Base-by-base conservation (phyloP, 1,284 basidiomycete species). In the Cryptococcus jaspeensis region DNA sequence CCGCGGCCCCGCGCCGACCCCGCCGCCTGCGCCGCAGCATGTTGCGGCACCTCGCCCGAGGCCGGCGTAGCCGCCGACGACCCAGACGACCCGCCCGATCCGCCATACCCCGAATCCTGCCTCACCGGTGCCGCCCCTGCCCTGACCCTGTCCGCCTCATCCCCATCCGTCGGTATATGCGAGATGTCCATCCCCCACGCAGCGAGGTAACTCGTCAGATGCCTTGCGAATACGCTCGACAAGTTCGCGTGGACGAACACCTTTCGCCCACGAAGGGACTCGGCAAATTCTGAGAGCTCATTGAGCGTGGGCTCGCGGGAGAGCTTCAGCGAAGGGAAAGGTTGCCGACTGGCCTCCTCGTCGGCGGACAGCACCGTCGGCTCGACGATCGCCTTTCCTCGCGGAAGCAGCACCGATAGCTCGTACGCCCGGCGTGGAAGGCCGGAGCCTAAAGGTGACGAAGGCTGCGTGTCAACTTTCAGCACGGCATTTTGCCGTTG, bases 101-200 rank as follows among this genome's bases (percentile, higher is more conserved):
- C 64, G n/a, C 55, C 59, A 53, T 63, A 65, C 1, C 61, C 63
- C 6, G 64, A 61, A 37, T 64, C 61, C 28, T 58, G 83, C 52
- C 64, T 20, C 37, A 51, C 25, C 16, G 46, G 44, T 18, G 54
- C 25, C 11, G 52, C 32, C 4, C 39, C 13, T 2, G 48, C 28
- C 39, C 50, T 52, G 41, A 46, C 36, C 28, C 47, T n/a, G n/a
- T 55, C 43, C 1, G 45, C 36, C 23, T 67, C 63, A 7, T 73
- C 72, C 6, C 68, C 66, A 40, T 78, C 77, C 28, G 75, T 82
- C 4, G 90, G 86, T 38, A 91, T 82, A 75, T 92, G 90, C 51
- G 84, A 87, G 44, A 96, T 87, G 67, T 95, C 90, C 83, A 96
- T 83, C 16, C 92, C 92, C 92, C 93, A 96, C 4, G 88, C 84